phyloP scores from a whole-genome alignment of 2,329 filamentous ascomycete species.

The Cytospora mali region DNA sequence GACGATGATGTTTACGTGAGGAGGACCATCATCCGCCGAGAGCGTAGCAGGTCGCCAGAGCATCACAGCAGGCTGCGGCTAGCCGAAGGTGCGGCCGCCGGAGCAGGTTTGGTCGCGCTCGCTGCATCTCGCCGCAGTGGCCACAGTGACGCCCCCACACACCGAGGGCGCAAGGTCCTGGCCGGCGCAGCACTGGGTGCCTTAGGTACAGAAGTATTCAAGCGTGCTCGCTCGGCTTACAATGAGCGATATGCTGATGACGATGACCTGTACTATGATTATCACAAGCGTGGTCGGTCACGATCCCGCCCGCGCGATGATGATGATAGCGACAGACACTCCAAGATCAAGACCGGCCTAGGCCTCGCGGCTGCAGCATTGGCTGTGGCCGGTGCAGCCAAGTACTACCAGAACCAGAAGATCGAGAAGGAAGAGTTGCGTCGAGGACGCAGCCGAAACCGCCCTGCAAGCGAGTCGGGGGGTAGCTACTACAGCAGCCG shows the following conservation, averaged over 20 bases:
- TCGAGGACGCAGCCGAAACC: constrained; percentile 58
- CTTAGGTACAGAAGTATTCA: constrained; percentile 62
- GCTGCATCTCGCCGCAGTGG: constrained; percentile 56
- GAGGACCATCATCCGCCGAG: constrained; percentile 52
- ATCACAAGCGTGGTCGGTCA: constrained; percentile 44
- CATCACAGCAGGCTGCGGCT: constrained; percentile 61
- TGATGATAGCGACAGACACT: constrained; percentile 38
- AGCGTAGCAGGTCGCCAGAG: constrained; percentile 52
- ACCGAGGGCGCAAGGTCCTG: constrained; percentile 60
- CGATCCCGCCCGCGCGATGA: constrained; percentile 39
- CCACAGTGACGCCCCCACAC: constrained; percentile 51
- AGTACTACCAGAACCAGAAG: constrained; percentile 64
- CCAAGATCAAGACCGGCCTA: constrained; percentile 61
- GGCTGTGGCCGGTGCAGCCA: constrained; percentile 65
- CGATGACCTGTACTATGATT: constrained; percentile 39
- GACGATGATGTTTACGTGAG: constrained; percentile 47
- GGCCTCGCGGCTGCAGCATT: constrained; percentile 65
- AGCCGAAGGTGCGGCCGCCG: constrained; percentile 66
- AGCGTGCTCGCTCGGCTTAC: constrained; percentile 63
- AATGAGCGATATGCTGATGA: constrained; percentile 53
- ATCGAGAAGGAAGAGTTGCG: constrained; percentile 60
- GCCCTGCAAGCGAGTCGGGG: constrained; percentile 46
- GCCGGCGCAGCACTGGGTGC: constrained; percentile 66
- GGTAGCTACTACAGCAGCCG: constrained; percentile 46
- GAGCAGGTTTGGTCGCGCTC: constrained; percentile 63